Percentiles rank a stretch among this genome's conserved stretches.
Conservation (phyloP, 192 early-diverging fungal species). For the Entophlyctis luteolus region DNA sequence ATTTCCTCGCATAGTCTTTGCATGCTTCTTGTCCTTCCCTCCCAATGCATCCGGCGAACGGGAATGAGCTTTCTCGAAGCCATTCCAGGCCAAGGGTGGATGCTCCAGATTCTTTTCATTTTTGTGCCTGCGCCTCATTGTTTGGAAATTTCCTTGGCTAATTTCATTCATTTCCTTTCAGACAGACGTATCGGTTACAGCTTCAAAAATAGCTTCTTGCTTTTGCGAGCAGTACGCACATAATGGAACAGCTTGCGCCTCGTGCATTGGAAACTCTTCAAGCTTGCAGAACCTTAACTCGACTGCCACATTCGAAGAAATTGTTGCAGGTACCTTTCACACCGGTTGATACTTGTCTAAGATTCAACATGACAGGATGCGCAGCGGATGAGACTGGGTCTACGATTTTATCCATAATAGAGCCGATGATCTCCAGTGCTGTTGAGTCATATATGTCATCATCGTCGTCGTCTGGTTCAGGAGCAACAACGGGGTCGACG, state of each 20-base stretch:
- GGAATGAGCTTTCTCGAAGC: not conserved
- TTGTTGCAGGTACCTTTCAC: too few relatives aligned
- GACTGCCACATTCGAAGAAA: not conserved
- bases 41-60: not conserved
- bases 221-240: slow-evolving; percentile 7
- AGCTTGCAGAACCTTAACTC: not conserved
- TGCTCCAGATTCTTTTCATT: not conserved
- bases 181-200: not conserved
- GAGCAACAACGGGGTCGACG: not conserved
- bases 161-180: not conserved
- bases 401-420: too few relatives aligned
- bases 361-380: not conserved
- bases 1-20: not conserved
- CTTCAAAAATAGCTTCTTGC: slow-evolving; percentile 13
- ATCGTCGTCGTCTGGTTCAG: too few relatives aligned
- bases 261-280: slow-evolving; percentile 20
- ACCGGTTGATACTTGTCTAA: not conserved
- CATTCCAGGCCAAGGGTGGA: not conserved
- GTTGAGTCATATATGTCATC: too few relatives aligned
- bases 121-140: not conserved
- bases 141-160: not conserved
- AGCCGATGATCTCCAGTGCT: too few relatives aligned
- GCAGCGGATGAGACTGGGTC: too few relatives aligned
- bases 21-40: not conserved
- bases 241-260: not conserved